phyloP scores from a whole-genome alignment of 352 stramenopile genomes.

The Phytopythium sindhum region DNA sequence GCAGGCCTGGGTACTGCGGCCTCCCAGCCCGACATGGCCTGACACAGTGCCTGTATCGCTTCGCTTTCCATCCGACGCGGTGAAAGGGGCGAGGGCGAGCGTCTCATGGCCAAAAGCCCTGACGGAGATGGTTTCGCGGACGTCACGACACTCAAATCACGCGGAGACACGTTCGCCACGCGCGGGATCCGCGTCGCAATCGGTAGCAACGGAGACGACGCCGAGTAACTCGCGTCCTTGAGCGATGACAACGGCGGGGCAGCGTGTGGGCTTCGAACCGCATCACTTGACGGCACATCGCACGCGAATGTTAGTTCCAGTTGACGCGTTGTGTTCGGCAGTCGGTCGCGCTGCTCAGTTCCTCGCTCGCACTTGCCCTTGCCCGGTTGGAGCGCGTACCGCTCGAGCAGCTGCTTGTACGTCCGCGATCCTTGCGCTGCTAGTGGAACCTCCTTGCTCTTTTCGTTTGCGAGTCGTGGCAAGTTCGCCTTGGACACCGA shows the following conservation, averaged over 20 bases:
- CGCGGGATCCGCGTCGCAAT: conserved; percentile 1
- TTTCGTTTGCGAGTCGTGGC: not conserved
- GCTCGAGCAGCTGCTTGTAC: conserved; percentile 41
- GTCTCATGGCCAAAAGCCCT: not conserved
- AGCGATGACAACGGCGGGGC: not conserved
- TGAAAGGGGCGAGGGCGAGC: not conserved
- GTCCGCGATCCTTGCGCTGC: conserved; percentile 8
- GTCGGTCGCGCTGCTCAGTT: not conserved
- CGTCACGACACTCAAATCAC: not conserved
- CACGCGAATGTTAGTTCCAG: not conserved
- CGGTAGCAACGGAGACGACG: not conserved
- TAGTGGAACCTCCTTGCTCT: not conserved
- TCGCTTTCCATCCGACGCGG: not conserved
- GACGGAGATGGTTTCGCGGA: not conserved
- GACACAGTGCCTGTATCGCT: not conserved
- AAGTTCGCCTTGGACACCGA: conserved; percentile 3
- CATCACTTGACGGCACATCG: not conserved
- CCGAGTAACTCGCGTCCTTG: not conserved
- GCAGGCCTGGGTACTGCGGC: not conserved
- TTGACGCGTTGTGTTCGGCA: not conserved
- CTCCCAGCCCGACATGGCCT: not conserved
- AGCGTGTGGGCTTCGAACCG: not conserved
- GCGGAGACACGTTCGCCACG: not conserved
- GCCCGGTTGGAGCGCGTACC: conserved; percentile 26
- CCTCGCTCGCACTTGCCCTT: conserved; percentile 9